Conservation (phyloP, 164 flowering plant genomes). For the Dillenia suffruticosa region DNA sequence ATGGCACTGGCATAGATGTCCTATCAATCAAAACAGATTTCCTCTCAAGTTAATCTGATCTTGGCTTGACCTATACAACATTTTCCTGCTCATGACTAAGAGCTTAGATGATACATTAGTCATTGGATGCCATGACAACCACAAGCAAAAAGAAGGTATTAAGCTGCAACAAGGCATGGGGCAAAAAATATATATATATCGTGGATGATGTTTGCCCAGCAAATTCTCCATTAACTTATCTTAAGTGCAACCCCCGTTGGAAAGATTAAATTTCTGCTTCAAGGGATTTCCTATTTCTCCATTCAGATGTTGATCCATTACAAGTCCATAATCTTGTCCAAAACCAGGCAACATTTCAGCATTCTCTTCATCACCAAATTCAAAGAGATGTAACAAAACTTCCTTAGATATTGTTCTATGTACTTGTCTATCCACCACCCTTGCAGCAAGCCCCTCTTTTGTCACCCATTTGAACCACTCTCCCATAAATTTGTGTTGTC, state of each 20-base stretch:
- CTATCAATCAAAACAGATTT: too few species aligned
- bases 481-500: neutral
- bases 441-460: constrained; percentile 98
- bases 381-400: constrained; percentile 92
- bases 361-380: constrained; percentile 89
- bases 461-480: constrained; percentile 54
- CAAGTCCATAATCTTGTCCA: constrained; percentile 26
- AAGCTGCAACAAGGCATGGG: neutral
- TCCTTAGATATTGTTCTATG: constrained; percentile 93
- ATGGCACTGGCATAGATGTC: neutral
- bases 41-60: too few species aligned
- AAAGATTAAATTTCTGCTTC: constrained; percentile 35
- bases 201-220: constrained; percentile 63
- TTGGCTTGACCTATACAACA: too few species aligned
- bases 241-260: constrained; percentile 57
- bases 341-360: constrained; percentile 33
- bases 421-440: constrained; percentile 97
- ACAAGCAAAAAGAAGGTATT: neutral
- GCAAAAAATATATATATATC: constrained; percentile 31
- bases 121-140: neutral
- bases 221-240: constrained; percentile 85
- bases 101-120: too few species aligned
- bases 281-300: constrained; percentile 21
- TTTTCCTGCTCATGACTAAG: too few species aligned
- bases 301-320: constrained; percentile 9